Base-by-base conservation (phyloP, 1,284 basidiomycete species). In the Cerrena zonata region DNA sequence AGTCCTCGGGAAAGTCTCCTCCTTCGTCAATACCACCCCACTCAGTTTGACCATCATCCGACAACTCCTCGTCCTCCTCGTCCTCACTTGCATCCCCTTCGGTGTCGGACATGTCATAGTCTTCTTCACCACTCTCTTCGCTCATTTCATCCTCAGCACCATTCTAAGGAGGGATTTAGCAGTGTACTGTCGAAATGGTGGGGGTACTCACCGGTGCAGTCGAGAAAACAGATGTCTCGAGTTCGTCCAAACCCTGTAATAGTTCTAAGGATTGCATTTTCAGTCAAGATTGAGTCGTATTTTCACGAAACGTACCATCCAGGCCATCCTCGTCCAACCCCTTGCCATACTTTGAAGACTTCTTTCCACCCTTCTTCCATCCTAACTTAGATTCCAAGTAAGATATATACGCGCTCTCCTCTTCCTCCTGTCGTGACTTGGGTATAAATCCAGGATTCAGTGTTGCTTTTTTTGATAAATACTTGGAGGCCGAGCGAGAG, bases 51-150 rank as follows among this genome's bases (percentile, higher is more conserved):
- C 58, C 65, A 22, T 59, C 61, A 3, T 64, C 64, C 15, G 64
- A 5, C n/a, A 52, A 52, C 30, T 57, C 61, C 11, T 57, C 64
- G 23, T 57, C 59, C 4, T 64, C 65, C n/a, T 64, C 60, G 4
- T 53, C 48, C 25, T 49, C 52, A 12, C 53, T 53, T 40, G 53
- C 46, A 10, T 60, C 56, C 11, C 57, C 56, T 19, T 54, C 58
- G 23, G 78, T 72, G 54, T 84, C 78, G 27, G 10, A 24, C n/a
- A 27, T 25, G 21, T 51, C 50, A 5, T 61, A 56, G 1, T 47
- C 54, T 13, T 47, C 51, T 12, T 52, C 50, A 21, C 30, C 30
- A 15, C 30, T 15, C 7, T 7, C 7, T 34, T 15, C 30, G 39
- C 47, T 55, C 15, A 51, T 53, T 1, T 55, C 58, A 2, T 53